Base-by-base conservation (phyloP, 2,329 filamentous ascomycete genomes). In the Trichophyton simii region DNA sequence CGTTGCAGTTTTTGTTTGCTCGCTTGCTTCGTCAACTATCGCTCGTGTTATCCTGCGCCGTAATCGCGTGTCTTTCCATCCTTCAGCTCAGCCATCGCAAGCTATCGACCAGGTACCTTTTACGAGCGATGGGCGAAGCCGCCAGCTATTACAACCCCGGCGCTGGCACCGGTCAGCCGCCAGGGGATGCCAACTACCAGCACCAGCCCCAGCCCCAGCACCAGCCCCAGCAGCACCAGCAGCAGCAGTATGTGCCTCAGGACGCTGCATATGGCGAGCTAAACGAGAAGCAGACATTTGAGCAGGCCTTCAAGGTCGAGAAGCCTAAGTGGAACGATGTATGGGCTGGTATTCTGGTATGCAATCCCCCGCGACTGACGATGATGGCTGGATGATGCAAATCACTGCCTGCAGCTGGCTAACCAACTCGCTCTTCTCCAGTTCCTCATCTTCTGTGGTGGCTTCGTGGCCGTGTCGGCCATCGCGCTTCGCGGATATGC, bases 261-360 rank as follows among this genome's bases (percentile, higher is more conserved):
- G 25, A n/a, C 7, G 11, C 13, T n/a, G 50, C 50, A 9, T 20
- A 55, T 11, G 50, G 50, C 50, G 50, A 36, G n/a, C 50, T 55
- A n/a, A 15, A 36, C 50, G 50, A 55, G 50, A 55, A 55, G 28
- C 28, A 28, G 31, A 77, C 71, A 15, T 96, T 95, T 71, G 84
- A 92, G 20, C 82, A 96, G 69, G 83, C 85, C 1, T 96, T 97
- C 79, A 87, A 87, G 74, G 74, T 96, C 59, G 83, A 89, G 59
- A 85, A 79, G 65, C 90, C 90, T n/a, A 95, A 92, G 73, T 96
- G 82, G 76, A 89, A 96, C 69, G 92, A 97, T 72, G 71, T 88
- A 28, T 96, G 91, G 92, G 91, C 91, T 2, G 91, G 87, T 3
- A 76, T 95, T 46, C 77, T 96, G 70, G 86, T 88, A 72, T 15